Base-by-base conservation (phyloP, 257 asterid genomes). In the Paulownia fortunei region DNA sequence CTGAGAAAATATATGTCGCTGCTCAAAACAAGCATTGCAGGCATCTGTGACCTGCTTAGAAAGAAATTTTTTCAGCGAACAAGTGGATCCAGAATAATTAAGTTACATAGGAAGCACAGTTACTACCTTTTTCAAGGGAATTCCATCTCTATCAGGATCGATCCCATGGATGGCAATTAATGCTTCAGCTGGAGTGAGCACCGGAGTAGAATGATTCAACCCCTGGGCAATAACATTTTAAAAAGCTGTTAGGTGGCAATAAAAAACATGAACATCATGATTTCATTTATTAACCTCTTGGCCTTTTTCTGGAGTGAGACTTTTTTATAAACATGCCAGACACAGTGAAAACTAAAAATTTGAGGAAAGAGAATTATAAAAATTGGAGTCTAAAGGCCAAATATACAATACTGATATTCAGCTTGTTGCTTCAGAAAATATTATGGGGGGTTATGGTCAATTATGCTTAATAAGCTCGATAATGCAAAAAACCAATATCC, bases 1-100 rank as follows among this genome's bases (percentile, higher is more conserved):
- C 82, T 96, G 98, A 27, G 99, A 76, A 85, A 93, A 96, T 74
- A 88, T 89, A 32, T 93, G 86, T 49, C 88, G 90, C 90, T 87
- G 96, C 85, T 90, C 99, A 87, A 96, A 92, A 84, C 99, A 96
- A 78, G 94, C 92, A 88, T 92, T 96, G 90, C 99, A 96, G 75
- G 98, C 99, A 86, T 96, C 99, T 68, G 97, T 96, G 70, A 93
- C 88, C 99, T 96, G 98, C 82, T 82, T 59, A 81, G 56, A 72
- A 59, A 73, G 78, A 79, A 56, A 34, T 39, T 68, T 69, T 56
- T 60, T 77, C 34, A 68, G 77, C 59, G 54, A 79, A 65, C 30
- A 81, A 74, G 81, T 52, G 27, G 49, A 49, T 72, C 39, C 68
- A 81, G 52, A 76, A 73, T 74, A 77, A 76, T 52, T 55, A 59